Evolutionary conservation across 768 basidiomycete genomes (phyloP).

Genomic region (Russula emetica): DNA sequence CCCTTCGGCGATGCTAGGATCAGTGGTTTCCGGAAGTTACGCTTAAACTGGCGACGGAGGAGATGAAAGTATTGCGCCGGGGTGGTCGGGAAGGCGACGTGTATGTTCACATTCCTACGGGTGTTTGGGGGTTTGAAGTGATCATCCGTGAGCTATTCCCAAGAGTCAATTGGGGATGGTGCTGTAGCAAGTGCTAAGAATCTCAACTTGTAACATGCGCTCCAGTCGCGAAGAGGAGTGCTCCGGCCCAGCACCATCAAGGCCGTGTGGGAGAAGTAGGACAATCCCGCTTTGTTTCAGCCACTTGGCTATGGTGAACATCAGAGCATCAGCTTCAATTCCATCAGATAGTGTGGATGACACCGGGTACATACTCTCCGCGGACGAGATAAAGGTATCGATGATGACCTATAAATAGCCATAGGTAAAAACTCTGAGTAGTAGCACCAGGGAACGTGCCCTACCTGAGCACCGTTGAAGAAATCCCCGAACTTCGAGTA

Average conservation of each 20-base stretch:
- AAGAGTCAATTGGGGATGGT: constrained; percentile 8
- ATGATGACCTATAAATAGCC: constrained; percentile 62
- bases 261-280: constrained; percentile 80
- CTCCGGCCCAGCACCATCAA: constrained; percentile 91
- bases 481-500: constrained; percentile 79
- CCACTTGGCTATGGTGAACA: constrained; percentile 71
- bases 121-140: constrained; percentile 39
- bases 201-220: constrained; percentile 75
- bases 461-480: constrained; percentile 79
- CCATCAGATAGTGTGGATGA: background rate
- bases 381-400: constrained; percentile 81
- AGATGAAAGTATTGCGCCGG: constrained; percentile 92
- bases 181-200: background rate
- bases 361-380: constrained; percentile 59
- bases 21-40: constrained; percentile 85
- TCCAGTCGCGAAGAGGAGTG: constrained; percentile 88
- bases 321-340: constrained; percentile 10
- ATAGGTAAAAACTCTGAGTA: background rate
- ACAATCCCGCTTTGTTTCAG: constrained; percentile 85
- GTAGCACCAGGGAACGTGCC: background rate
- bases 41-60: constrained; percentile 75
- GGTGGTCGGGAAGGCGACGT: constrained; percentile 81
- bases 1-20: constrained; percentile 84
- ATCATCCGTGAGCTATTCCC: constrained; percentile 70
- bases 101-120: constrained; percentile 68